phyloP scores from a whole-genome alignment of 176 grass and related monocot species.

The Cocos nucifera region DNA sequence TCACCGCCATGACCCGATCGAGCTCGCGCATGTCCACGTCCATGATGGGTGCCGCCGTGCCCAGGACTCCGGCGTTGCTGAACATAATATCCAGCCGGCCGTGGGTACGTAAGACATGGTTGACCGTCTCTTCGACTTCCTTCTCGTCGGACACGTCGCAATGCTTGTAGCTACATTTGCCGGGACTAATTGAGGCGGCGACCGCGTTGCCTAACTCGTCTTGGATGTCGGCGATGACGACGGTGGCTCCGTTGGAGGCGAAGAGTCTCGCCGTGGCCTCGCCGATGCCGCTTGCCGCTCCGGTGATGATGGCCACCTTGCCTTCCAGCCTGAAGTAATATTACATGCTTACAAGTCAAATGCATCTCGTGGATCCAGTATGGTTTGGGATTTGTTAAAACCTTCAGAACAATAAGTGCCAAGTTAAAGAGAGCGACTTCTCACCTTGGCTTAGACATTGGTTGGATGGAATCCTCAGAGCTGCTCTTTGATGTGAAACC shows the following conservation, averaged over 20 bases:
- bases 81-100: slow-evolving; percentile 72
- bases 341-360: no score
- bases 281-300: slow-evolving; percentile 77
- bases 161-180: slow-evolving; percentile 38
- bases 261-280: slow-evolving; percentile 59
- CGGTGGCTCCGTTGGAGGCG: slow-evolving; percentile 51
- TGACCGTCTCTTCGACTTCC: slow-evolving; percentile 55
- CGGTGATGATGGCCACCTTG: slow-evolving; percentile 75
- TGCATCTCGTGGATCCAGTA: no score
- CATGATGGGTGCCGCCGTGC: slow-evolving; percentile 26
- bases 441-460: no score
- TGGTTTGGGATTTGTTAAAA: no score
- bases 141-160: slow-evolving; percentile 71
- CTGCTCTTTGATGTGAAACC: no score
- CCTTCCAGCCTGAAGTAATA: slow-evolving; percentile 42
- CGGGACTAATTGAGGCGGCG: slow-evolving; percentile 28
- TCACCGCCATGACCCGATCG: slow-evolving; percentile 69
- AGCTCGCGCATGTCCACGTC: slow-evolving; percentile 40
- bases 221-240: slow-evolving; percentile 74
- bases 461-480: no score
- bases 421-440: no score
- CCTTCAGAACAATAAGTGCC: no score
- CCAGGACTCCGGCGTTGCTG: slow-evolving; percentile 71
- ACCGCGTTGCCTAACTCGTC: slow-evolving; percentile 45
- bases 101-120: slow-evolving; percentile 26